These are phyloP conservation scores for Fusarium setosum DNA, from an alignment of 2,329 filamentous ascomycete species.

Conservation along the genomic window DNA sequence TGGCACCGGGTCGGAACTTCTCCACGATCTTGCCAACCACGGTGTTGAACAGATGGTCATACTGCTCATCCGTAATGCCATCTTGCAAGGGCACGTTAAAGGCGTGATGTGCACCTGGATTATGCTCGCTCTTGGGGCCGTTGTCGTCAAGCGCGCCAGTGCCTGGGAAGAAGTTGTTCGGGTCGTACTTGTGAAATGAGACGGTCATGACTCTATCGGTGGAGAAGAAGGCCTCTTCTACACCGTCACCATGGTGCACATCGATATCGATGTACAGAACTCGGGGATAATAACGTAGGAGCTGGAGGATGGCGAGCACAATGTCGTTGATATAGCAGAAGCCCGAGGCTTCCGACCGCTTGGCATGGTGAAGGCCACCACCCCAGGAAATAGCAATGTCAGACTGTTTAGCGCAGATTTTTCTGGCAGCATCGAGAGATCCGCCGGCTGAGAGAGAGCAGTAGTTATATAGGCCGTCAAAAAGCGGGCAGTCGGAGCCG, in stretches of 20 bases:
- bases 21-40: conserved; percentile 83
- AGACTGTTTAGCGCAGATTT: conserved; percentile 85
- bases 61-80: conserved; percentile 91
- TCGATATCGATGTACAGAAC: conserved; percentile 97
- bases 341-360: conserved; percentile 91
- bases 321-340: conserved; percentile 99
- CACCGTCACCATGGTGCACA: conserved; percentile 90
- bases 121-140: conserved; percentile 83
- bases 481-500: conserved; percentile 94
- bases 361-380: conserved; percentile 94
- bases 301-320: conserved; percentile 89
- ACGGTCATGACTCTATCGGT: conserved; percentile 92
- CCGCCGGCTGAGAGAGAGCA: conserved; percentile 93
- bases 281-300: conserved; percentile 83
- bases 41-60: conserved; percentile 84
- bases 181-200: conserved; percentile 97
- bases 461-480: conserved; percentile 95
- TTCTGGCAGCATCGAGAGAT: conserved; percentile 89
- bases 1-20: conserved; percentile 87
- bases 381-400: conserved; percentile 99
- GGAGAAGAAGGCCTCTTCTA: conserved; percentile 91
- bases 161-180: conserved; percentile 84
- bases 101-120: conserved; percentile 88
- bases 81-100: conserved; percentile 92
- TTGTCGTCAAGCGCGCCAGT: conserved; percentile 90